Base-by-base conservation (phyloP, 2,329 filamentous ascomycete species). In the Cytospora schulzeri region DNA sequence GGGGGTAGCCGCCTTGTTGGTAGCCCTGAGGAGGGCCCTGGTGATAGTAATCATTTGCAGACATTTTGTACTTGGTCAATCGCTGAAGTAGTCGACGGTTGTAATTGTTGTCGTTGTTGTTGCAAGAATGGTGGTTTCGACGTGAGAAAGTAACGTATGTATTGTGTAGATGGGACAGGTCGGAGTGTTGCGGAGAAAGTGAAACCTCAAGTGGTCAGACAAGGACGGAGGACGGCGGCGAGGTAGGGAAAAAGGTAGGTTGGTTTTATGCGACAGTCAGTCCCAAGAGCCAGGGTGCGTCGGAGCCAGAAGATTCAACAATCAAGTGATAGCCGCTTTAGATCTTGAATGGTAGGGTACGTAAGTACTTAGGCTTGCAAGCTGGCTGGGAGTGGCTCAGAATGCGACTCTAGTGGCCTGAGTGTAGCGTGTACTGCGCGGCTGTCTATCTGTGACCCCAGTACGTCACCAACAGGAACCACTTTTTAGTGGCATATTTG, bases 1-100 rank as follows among this genome's bases (percentile, higher is more conserved):
- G 68, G 62, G 68, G 69, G 41, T 72, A 71, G 63, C 69, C 72
- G 63, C 69, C 72, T 58, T 72, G 66, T 61, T 74, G 73, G 64
- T 71, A 68, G 61, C 69, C 66, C 48, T 72, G 71, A 7, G 48
- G 62, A 60, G 77, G 69, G 67, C 75, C 74, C 68, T 75, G 71
- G 64, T 76, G 70, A 69, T 79, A 79, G 68, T 76, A 76, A 28
- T 71, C 69, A 55, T 74, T 70, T 62, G 74, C 73, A 29, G 75
- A 75, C 78, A 79, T 73, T 63, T 66, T 70, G 71, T 3, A 2
- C 12, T 50, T 56, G 28, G 38, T 62, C 22, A 38, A 35, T 38
- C 11, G 41, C 45, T 3, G 29, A 22, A 19, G 6, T 29, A 17
- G 24, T n/a, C 26, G 35, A 11, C 9, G n/a, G 11, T 22, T 48